phyloP scores from a whole-genome alignment of 2,329 filamentous ascomycete genomes.

The Neoscytalidium dimidiatum region DNA sequence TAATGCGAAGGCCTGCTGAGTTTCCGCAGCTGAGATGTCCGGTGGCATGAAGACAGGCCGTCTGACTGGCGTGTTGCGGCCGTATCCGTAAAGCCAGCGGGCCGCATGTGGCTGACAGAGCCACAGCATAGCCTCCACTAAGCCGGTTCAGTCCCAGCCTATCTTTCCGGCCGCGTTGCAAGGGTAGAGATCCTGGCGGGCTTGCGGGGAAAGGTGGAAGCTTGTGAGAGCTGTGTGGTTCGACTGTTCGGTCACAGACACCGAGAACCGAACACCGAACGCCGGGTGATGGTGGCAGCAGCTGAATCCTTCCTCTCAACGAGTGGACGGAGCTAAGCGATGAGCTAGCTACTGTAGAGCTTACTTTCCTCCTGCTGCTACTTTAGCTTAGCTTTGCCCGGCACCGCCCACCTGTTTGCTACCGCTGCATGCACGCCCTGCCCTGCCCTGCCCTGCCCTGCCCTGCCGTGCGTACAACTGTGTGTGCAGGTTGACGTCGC shows the following conservation, averaged over 20 bases:
- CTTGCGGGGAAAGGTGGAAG: neutral
- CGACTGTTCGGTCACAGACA: neutral
- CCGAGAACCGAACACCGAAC: neutral
- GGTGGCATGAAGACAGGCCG: neutral
- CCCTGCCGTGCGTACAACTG: too few species aligned
- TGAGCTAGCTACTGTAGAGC: neutral
- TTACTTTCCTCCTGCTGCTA: neutral
- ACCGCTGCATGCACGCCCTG: neutral
- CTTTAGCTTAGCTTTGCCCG: neutral
- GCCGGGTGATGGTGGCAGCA: too few species aligned
- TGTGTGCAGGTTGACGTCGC: too few species aligned
- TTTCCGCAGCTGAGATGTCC: too few species aligned
- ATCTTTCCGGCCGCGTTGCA: neutral
- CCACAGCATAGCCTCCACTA: conserved; percentile 6
- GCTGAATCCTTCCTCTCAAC: too few species aligned
- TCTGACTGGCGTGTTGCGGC: neutral
- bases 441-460: neutral
- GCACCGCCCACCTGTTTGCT: neutral
- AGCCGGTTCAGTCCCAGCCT: neutral
- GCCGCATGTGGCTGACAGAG: neutral
- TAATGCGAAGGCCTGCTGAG: too few species aligned
- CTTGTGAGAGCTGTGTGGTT: neutral
- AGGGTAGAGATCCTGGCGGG: neutral
- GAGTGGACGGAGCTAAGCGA: too few species aligned
- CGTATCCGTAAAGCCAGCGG: neutral